Percentiles rank a stretch among this genome's conserved stretches.
Evolutionary conservation across 148 eudicot species (phyloP).

Genomic region (Nepenthes gracilis): DNA sequence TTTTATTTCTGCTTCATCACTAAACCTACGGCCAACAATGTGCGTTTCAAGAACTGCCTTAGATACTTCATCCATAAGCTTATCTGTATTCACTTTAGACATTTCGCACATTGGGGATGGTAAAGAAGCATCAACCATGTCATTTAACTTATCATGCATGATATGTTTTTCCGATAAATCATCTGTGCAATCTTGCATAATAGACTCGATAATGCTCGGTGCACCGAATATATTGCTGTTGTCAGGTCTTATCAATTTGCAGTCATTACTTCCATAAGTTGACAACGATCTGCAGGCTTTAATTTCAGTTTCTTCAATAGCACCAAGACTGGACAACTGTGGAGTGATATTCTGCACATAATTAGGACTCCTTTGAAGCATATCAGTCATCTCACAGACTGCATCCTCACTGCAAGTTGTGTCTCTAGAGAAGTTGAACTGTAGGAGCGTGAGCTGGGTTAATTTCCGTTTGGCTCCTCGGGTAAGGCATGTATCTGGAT

Average conservation of each 20-base stretch:
- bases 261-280: conserved; percentile 4
- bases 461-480: conserved; percentile 75
- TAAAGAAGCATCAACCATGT: conserved; percentile 7
- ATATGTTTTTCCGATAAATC: conserved; percentile 13
- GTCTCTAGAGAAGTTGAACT: conserved; percentile 49
- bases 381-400: conserved; percentile 11
- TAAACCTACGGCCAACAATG: conserved; percentile 74
- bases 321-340: conserved; percentile 5
- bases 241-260: conserved; percentile 7
- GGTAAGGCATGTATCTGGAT: conserved; percentile 65
- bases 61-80: conserved; percentile 21
- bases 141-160: conserved; percentile 9
- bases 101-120: conserved; percentile 11
- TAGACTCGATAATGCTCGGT: conserved; percentile 2
- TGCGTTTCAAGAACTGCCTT: conserved; percentile 40
- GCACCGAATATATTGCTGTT: conserved; percentile 1
- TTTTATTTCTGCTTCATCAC: conserved; percentile 35
- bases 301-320: conserved; percentile 10
- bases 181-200: conserved; percentile 3
- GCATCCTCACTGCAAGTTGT: conserved; percentile 9
- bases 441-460: conserved; percentile 70
- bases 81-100: conserved; percentile 16
- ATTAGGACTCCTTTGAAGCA: conserved; percentile 11
- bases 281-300: not conserved
- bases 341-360: conserved; percentile 10